These are phyloP conservation scores for Niveomyces coronatus DNA, from an alignment of 2,329 filamentous ascomycete genomes.

Conservation along the genomic window DNA sequence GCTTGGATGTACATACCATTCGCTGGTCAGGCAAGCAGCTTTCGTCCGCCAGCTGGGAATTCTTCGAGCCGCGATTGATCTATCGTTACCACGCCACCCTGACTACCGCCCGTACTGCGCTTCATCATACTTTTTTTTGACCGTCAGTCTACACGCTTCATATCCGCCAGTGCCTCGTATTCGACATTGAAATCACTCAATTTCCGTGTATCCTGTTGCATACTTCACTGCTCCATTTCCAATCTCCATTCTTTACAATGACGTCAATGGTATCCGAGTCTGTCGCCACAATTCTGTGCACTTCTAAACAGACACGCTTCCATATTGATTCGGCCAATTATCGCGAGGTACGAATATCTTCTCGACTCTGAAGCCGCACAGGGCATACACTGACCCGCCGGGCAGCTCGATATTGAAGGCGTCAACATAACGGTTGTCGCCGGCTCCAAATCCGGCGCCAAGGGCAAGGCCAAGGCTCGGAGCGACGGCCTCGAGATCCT, in stretches of 20 bases:
- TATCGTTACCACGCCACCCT: no score
- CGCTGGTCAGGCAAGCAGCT: no score
- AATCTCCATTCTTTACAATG: constrained; percentile 21
- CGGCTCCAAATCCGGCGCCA: constrained; percentile 16
- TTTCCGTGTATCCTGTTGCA: no score
- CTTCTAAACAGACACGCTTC: constrained; percentile 58
- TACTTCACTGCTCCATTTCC: neutral
- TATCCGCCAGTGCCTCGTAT: no score
- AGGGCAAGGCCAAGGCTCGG: constrained; percentile 39
- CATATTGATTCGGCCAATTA: constrained; percentile 46
- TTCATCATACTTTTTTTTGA: no score
- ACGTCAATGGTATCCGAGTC: constrained; percentile 40
- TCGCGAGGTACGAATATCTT: constrained; percentile 37
- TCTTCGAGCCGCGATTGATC: no score
- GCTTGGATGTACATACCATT: no score
- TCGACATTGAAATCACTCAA: neutral
- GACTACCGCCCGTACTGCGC: no score
- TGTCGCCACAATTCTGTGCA: constrained; percentile 46
- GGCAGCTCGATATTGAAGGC: constrained; percentile 59
- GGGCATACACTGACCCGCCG: neutral
- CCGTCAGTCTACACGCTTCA: no score
- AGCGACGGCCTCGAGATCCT: constrained; percentile 55
- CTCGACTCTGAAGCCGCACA: neutral
- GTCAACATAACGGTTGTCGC: constrained; percentile 54
- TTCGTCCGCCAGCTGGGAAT: no score